Evolutionary conservation across 352 stramenopile genomes (phyloP), one percentile per base, ranked within the genome.

Genomic region (Salisapilia sapeloensis): DNA sequence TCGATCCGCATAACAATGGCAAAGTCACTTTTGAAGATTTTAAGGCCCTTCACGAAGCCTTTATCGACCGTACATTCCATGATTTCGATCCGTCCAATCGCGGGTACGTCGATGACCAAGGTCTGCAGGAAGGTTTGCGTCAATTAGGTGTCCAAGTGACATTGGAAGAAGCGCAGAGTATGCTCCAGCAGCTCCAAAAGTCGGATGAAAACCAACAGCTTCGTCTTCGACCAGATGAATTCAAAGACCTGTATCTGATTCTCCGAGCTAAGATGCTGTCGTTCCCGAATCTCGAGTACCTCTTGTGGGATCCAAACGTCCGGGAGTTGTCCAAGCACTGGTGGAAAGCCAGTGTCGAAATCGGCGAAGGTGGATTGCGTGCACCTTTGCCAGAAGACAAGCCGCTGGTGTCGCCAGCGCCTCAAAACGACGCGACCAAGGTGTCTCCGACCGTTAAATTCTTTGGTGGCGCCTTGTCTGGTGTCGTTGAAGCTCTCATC

Each of bases 291-390:
- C 50, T 87, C n/a, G 71, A 82, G 49, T 49, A 69, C 32, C 61
- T 87, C 27, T 39, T 84, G 18, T 87, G 71, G 71, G 71, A 87
- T 36, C 71, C 71, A 11, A 56, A 77, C 38, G 65, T 87, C n/a
- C 71, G 71, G n/a, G 43, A 80, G 33, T 48, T 87, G 23, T 84
- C 67, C 35, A 84, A 83, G 60, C 67, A 84, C 42, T 87, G 71
- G 71, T 87, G 71, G 71, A 71, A 84, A 50, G 55, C 71, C 33
- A 84, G 67, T 33, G 65, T 87, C n/a, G 71, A 87, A 34, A 42
- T 87, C 19, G 71, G 71, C 13, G 71, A 87, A 38, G 64, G 69
- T 22, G 71, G 71, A 4, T 38, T 81, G 18, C 71, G 71, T 12
- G 71, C 51, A 4, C 71, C 71, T 2, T 30, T 87, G 33, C 53